phyloP scores from a whole-genome alignment of 345 rosid species.

The Populus deltoides region DNA sequence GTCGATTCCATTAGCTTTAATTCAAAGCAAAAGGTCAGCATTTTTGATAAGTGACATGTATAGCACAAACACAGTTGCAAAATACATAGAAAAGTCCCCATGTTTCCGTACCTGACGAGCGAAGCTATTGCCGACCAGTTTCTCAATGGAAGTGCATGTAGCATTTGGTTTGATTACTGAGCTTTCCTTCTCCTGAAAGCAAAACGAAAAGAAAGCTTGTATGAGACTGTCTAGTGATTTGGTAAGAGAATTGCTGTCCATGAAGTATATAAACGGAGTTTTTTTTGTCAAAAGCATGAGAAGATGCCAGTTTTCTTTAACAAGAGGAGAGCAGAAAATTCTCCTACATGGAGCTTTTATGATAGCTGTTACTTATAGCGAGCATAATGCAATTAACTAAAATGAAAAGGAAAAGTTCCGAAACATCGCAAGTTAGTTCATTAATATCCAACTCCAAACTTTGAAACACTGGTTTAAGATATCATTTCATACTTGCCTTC shows the following conservation, averaged over 20 bases:
- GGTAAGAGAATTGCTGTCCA: neutral
- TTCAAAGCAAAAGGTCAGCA: conserved; percentile 16
- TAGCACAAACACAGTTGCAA: conserved; percentile 6
- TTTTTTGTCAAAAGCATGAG: neutral
- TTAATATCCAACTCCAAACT: neutral
- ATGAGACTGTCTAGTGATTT: neutral
- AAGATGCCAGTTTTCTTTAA: neutral
- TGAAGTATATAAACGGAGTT: neutral
- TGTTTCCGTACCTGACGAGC: conserved; percentile 65
- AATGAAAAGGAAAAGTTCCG: neutral
- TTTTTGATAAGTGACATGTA: conserved; percentile 1
- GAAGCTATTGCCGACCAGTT: conserved; percentile 69
- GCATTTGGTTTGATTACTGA: conserved; percentile 32
- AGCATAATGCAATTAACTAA: neutral
- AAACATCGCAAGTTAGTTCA: neutral
- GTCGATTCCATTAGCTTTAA: conserved; percentile 79
- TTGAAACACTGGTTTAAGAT: neutral
- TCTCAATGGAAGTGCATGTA: conserved; percentile 51
- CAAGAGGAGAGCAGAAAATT: neutral
- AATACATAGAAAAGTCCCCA: conserved; percentile 7
- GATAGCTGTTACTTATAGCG: neutral
- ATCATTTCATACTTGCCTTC: neutral
- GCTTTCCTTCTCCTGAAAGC: conserved; percentile 48
- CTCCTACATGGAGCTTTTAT: neutral
- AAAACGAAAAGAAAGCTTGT: neutral